Percentiles rank a stretch among this genome's conserved stretches.
These are phyloP conservation scores for Mycosarcoma mackinlayi DNA, from an alignment of 1,284 basidiomycete species.

Conservation along the genomic window DNA sequence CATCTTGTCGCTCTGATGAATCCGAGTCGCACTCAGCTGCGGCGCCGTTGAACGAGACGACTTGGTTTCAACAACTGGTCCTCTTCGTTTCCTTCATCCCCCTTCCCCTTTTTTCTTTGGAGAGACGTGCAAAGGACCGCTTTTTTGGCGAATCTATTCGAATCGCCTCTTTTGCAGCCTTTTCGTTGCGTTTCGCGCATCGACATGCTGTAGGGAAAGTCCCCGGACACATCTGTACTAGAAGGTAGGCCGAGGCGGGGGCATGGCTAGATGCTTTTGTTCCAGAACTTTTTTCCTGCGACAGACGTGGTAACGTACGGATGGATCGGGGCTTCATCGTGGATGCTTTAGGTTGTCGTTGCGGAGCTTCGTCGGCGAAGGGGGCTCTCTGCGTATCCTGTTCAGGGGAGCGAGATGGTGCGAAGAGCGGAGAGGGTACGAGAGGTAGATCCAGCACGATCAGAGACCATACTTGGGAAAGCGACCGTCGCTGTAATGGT, in stretches of 20 bases:
- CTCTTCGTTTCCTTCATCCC: neutral
- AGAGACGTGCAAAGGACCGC: conserved; percentile 59
- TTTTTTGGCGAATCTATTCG: conserved; percentile 15
- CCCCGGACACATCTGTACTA: conserved; percentile 51
- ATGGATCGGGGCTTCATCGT: conserved; percentile 2
- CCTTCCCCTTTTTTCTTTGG: conserved; percentile 4
- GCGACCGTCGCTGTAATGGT: conserved; percentile 52
- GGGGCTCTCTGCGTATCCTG: conserved; percentile 3
- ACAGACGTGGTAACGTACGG: conserved; percentile 43
- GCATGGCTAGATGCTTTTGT: conserved; percentile 23
- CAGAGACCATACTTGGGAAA: conserved; percentile 50
- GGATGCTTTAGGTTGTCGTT: conserved; percentile 1
- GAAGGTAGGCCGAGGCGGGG: conserved; percentile 9
- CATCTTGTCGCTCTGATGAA: neutral
- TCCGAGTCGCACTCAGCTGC: conserved; percentile 2
- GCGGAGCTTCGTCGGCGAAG: neutral
- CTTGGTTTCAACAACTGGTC: conserved; percentile 27
- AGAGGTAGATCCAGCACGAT: conserved; percentile 6
- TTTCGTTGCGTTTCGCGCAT: conserved; percentile 8
- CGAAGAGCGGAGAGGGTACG: neutral
- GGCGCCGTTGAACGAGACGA: neutral
- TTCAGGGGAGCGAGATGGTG: neutral
- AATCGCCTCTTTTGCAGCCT: conserved; percentile 46
- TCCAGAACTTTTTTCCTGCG: neutral
- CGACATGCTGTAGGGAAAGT: conserved; percentile 59